Conservation (phyloP, 1,139 yeast species). For the Scheffersomyces titani region DNA sequence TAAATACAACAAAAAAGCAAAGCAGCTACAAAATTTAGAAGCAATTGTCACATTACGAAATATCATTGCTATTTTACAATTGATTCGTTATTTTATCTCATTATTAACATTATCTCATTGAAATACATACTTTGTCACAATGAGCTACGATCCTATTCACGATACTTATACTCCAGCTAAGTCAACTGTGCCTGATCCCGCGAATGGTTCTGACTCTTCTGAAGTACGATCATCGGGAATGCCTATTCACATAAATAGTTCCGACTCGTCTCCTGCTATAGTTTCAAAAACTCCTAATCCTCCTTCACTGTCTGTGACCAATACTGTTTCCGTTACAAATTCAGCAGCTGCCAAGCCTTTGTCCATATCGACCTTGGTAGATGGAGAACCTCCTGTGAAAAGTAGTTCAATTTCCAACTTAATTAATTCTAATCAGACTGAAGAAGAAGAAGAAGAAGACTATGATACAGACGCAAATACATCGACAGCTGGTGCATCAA, state of each 20-base stretch:
- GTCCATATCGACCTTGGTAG: neutral
- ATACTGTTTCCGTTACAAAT: neutral
- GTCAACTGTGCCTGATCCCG: conserved; percentile 3
- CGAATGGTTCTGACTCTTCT: neutral
- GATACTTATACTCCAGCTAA: conserved; percentile 15
- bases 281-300: neutral
- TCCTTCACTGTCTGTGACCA: neutral
- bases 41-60: neutral
- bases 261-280: neutral
- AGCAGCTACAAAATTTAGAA: neutral
- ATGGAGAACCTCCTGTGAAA: neutral
- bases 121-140: conserved; percentile 1
- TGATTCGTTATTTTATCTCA: neutral
- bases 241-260: neutral
- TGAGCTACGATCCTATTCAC: conserved; percentile 23
- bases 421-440: neutral
- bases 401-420: neutral
- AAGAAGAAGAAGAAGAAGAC: neutral
- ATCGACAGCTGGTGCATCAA: neutral
- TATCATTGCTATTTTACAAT: neutral
- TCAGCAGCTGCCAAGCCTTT: neutral
- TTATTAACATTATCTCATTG: neutral
- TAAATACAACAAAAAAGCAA: neutral
- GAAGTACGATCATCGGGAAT: neutral
- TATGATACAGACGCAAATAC: neutral